A percentile compares a stretch with the other conserved stretches of the same genome.
phyloP scores from a whole-genome alignment of 345 rosid genomes.

The Linum tenue region DNA sequence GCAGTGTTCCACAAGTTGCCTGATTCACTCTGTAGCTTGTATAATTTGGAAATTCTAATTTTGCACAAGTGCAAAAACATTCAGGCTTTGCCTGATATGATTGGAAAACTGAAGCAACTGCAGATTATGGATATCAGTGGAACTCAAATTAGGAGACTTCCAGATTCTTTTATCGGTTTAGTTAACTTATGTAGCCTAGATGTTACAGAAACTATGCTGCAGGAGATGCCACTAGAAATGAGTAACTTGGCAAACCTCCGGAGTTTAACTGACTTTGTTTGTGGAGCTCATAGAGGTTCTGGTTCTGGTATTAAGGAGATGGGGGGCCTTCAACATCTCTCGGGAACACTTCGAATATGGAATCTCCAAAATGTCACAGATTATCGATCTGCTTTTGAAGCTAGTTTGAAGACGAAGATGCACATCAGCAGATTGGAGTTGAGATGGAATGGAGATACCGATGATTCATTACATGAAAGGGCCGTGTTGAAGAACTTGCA shows the following conservation, averaged over 20 bases:
- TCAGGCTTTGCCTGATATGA: background rate
- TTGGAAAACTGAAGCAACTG: background rate
- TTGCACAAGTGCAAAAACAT: background rate
- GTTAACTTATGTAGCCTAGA: conserved; percentile 1
- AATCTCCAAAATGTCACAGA: background rate
- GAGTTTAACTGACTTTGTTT: background rate
- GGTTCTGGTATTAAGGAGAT: conserved; percentile 5
- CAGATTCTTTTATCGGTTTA: background rate
- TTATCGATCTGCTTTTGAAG: background rate
- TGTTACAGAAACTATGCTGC: conserved; percentile 1
- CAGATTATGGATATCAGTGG: background rate
- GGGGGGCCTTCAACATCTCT: background rate
- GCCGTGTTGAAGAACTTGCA: background rate
- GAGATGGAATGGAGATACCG: conserved; percentile 2
- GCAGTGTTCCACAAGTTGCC: background rate
- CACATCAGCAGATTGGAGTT: conserved; percentile 1
- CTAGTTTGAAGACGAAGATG: background rate
- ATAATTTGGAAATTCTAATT: conserved; percentile 2
- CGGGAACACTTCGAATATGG: conserved; percentile 3
- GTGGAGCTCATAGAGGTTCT: background rate
- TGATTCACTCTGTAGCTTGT: background rate
- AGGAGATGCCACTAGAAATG: conserved; percentile 8
- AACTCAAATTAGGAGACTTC: background rate
- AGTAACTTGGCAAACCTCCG: background rate
- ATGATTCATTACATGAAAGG: background rate